Base-by-base conservation (phyloP, 306 rosid genomes). In the Acacia acuminata region DNA sequence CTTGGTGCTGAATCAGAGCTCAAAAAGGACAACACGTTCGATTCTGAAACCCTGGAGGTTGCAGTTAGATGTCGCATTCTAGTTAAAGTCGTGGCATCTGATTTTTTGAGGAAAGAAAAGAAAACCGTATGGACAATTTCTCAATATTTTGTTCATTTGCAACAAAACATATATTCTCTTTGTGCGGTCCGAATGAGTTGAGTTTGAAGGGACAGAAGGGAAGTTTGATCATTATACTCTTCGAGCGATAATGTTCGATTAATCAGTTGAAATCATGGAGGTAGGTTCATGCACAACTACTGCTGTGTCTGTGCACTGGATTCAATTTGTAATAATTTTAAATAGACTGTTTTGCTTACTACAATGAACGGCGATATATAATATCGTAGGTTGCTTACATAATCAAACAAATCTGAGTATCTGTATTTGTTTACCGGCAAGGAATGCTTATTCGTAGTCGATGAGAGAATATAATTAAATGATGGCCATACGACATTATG, bases 21-120 rank as follows among this genome's bases (percentile, higher is more conserved):
- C 47, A 13, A 38, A 27, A 81, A 75, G 38, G 38, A 60, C 74
- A 14, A 42, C 38, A 0, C 36, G 67, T 16, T 51, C 44, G 38
- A 24, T 81, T 75, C 47, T 25, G 80, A 55, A 65, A 77, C 71
- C 70, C 68, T 10, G 50, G 27, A 17, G 27, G 48, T 38, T 67
- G 72, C 48, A 38, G 48, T 68, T 68, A 15, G 47, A 19, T 32
- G 20, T 30, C 22, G 20, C 69, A 30, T 64, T 64, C 69, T 64
- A 16, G 36, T 64, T 20, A 4, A 64, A 64, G 69, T 38, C 42
- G 8, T 63, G 27, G 69, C 69, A 27, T 27, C 27, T 13, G 27
- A 8, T n/a, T 32, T 27, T 38, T 27, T 10, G 14, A 63, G 20
- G 3, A 13, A 14, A 63, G 3, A 16, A 51, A 17, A 48, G 42